phyloP scores from a whole-genome alignment of 371 early-diverging fungal genomes.

The Capniomyces stellatus region DNA sequence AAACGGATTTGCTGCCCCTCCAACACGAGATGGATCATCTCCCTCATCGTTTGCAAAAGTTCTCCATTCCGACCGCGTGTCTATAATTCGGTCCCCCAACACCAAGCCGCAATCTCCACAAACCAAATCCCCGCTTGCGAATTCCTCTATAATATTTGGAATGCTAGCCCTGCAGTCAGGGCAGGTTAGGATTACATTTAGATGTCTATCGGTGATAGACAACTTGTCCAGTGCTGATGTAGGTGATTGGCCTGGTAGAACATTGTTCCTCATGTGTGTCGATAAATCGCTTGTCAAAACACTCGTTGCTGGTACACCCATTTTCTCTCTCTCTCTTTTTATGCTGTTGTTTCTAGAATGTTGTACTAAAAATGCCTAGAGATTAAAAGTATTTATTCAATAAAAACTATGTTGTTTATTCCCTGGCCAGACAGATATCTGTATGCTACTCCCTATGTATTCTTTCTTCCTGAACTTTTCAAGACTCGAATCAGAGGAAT shows the following conservation, averaged over 20 bases:
- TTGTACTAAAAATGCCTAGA: no score
- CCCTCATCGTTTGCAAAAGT: constrained; percentile 92
- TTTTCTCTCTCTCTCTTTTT: no score
- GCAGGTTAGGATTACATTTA: constrained; percentile 53
- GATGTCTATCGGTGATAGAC: neutral
- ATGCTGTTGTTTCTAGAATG: no score
- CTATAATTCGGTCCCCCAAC: constrained; percentile 92
- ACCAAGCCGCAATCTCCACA: constrained; percentile 97
- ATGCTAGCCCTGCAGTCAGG: constrained; percentile 59
- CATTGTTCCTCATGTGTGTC: no score
- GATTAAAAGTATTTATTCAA: no score
- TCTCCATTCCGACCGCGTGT: constrained; percentile 98
- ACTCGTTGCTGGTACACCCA: no score
- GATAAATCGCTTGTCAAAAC: no score
- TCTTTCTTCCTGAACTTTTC: neutral
- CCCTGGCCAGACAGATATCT: no score
- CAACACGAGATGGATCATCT: constrained; percentile 98
- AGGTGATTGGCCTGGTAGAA: no score
- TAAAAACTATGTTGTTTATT: no score
- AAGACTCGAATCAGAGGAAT: neutral
- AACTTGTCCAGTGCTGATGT: constrained; percentile 5
- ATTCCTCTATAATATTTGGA: constrained; percentile 97
- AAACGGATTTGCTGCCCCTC: constrained; percentile 81
- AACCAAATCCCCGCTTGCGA: constrained; percentile 76
- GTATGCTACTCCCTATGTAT: neutral